Conservation (phyloP, 768 basidiomycete genomes). For the Kwoniella heveanensis region DNA sequence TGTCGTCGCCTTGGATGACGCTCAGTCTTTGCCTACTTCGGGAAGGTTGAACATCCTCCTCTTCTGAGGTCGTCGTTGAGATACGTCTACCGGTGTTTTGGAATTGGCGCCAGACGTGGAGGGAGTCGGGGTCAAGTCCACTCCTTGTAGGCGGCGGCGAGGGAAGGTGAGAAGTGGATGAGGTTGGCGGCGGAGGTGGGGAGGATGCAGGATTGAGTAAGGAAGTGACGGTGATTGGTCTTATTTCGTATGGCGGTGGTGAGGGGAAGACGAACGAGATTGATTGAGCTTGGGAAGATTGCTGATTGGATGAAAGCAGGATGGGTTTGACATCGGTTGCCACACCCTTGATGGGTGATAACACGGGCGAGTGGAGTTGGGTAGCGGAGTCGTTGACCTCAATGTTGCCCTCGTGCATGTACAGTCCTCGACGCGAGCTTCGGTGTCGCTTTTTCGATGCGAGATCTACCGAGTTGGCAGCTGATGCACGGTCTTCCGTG, state of each 20-base stretch:
- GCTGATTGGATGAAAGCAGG: conserved; percentile 33
- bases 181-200: background rate
- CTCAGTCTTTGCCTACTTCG: conserved; percentile 27
- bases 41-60: conserved; percentile 45
- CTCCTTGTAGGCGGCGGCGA: conserved; percentile 21
- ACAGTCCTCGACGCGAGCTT: conserved; percentile 40
- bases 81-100: conserved; percentile 43
- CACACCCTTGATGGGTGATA: conserved; percentile 20
- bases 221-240: conserved; percentile 15
- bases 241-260: conserved; percentile 22
- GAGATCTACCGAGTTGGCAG: conserved; percentile 18
- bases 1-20: conserved; percentile 10
- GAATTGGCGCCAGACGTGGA: conserved; percentile 28
- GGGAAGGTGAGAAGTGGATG: conserved; percentile 13
- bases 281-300: conserved; percentile 33
- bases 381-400: conserved; percentile 36
- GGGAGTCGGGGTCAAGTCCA: conserved; percentile 12
- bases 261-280: conserved; percentile 46
- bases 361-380: conserved; percentile 9
- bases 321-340: conserved; percentile 41
- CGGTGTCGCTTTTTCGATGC: conserved; percentile 28
- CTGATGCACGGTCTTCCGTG: conserved; percentile 25
- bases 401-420: conserved; percentile 50
- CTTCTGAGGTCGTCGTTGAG: conserved; percentile 47
- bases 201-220: conserved; percentile 15